Base-by-base conservation (phyloP, 768 basidiomycete species). In the Auricularia cornea region DNA sequence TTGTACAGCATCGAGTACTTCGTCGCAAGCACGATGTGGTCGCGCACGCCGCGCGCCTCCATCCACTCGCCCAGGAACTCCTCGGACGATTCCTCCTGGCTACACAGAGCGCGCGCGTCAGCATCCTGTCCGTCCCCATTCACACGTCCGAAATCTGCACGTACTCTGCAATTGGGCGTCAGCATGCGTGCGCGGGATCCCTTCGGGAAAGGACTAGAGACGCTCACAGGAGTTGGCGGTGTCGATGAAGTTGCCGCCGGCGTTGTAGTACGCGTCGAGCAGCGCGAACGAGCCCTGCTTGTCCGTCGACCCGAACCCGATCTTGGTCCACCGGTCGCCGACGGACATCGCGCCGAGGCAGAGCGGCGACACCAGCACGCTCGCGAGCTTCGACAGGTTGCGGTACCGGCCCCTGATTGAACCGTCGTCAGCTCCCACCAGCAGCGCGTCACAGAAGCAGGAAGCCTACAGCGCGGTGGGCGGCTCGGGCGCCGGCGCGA, bases 51-150 rank as follows among this genome's bases (percentile, higher is more conserved):
- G 28, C 80, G 72, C 32, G 70, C 65, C 65, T 80, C 76, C 61
- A 79, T 78, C 82, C 82, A 84, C 68, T 83, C 82, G 3, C 82
- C 83, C 32, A 83, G 75, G 66, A 80, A 79, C 60, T 66, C 61
- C 65, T 80, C 79, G 4, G 71, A 74, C 59, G 77, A 68, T 28
- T 74, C 78, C 57, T 76, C 70, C 67, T 77, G 74, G 61, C 73
- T 74, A 59, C 18, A 61, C 14, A 62, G 28, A 26, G 23, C 18
- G 4, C 3, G 28, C 30, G 4, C 51, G 41, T 48, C 44, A 48
- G 20, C 6, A 48, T 38, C 35, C 35, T 4, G n/a, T n/a, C n/a
- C n/a, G n/a, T n/a, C n/a, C n/a, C n/a, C n/a, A n/a, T n/a, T n/a
- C n/a, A n/a, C n/a, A n/a, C n/a, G n/a, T n/a, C n/a, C n/a, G n/a